Evolutionary conservation across 1,284 basidiomycete genomes (phyloP).

Genomic region (Austroboletus novae-zelandiae): DNA sequence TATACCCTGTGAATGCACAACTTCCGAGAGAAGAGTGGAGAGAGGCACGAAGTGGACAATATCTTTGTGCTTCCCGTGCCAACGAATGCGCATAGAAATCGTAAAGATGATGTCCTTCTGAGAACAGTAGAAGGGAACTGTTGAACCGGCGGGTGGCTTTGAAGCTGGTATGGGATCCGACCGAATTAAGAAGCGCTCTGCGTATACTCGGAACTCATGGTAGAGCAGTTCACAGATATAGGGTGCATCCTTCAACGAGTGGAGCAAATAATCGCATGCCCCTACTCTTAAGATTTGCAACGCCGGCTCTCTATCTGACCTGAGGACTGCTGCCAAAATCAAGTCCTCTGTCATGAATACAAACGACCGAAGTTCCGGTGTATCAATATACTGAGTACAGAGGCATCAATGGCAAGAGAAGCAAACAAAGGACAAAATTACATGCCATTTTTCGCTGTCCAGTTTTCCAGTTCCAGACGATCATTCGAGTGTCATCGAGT

Average conservation of each 20-base stretch:
- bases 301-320: constrained; percentile 26
- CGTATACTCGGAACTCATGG: constrained; percentile 31
- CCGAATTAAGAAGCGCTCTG: constrained; percentile 38
- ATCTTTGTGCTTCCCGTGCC: constrained; percentile 1
- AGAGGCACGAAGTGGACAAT: constrained; percentile 25
- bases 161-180: constrained; percentile 55
- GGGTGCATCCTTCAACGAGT: constrained; percentile 26
- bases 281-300: constrained; percentile 34
- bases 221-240: constrained; percentile 40
- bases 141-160: constrained; percentile 28
- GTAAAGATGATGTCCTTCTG: constrained; percentile 27
- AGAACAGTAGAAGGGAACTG: constrained; percentile 22
- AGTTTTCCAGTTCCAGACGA: constrained; percentile 61
- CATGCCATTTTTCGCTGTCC: constrained; percentile 37
- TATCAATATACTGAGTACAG: constrained; percentile 14
- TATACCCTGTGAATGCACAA: constrained; percentile 40
- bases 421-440: constrained; percentile 21
- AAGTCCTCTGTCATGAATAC: constrained; percentile 30
- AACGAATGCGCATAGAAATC: constrained; percentile 14
- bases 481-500: constrained; percentile 22
- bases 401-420: background rate
- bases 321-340: constrained; percentile 39
- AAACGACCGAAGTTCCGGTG: constrained; percentile 22
- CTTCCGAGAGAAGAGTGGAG: constrained; percentile 43
- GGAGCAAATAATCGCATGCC: constrained; percentile 1